A percentile compares a stretch with the other conserved stretches of the same genome.
These are phyloP conservation scores for Septoria linicola DNA, from an alignment of 2,329 filamentous ascomycete genomes.

Conservation along the genomic window DNA sequence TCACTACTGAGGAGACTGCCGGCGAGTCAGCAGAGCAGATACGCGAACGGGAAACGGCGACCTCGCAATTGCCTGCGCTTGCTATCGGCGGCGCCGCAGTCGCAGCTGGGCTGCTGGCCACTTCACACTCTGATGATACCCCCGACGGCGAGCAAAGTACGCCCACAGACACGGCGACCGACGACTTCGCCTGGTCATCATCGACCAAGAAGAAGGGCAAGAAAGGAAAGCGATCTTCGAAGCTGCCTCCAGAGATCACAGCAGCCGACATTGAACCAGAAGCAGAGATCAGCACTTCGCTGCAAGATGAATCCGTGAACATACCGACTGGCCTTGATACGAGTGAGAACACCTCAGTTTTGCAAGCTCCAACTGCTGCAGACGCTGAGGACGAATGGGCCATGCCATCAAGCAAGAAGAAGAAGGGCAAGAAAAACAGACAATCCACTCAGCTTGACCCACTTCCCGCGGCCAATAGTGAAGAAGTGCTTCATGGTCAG, in stretches of 20 bases:
- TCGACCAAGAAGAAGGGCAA: slow-evolving; percentile 25
- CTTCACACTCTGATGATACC: neutral
- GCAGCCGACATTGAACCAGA: neutral
- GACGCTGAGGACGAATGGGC: slow-evolving; percentile 9
- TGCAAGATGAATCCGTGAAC: neutral
- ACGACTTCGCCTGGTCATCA: slow-evolving; percentile 12
- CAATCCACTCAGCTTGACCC: slow-evolving; percentile 27
- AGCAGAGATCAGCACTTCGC: neutral
- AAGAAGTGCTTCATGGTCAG: neutral
- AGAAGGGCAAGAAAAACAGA: slow-evolving; percentile 31
- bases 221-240: slow-evolving; percentile 23
- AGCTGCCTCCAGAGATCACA: neutral
- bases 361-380: neutral
- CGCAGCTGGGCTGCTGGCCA: slow-evolving; percentile 1
- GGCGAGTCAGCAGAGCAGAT: neutral
- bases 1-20: neutral
- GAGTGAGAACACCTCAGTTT: neutral
- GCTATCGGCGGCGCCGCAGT: neutral
- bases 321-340: neutral
- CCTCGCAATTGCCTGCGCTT: neutral
- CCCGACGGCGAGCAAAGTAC: neutral
- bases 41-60: neutral
- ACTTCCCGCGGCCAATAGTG: neutral
- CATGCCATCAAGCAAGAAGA: slow-evolving; percentile 10
- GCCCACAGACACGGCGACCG: neutral